phyloP scores from a whole-genome alignment of 805 yeast genomes.

The Kodamaea fukazawae region DNA sequence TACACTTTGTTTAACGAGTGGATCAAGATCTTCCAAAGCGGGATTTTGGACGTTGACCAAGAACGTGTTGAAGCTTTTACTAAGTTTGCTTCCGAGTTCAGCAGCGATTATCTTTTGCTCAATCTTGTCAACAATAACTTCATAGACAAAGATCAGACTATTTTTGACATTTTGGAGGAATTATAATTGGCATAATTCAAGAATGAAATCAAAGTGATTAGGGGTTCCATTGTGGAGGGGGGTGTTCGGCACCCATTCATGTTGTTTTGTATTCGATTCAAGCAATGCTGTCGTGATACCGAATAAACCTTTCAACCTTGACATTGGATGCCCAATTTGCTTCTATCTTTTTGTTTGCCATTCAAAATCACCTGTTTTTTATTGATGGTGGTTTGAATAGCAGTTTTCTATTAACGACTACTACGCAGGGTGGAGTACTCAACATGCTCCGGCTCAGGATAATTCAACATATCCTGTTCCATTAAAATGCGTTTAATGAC shows the following conservation, averaged over 20 bases:
- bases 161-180: slow-evolving; percentile 52
- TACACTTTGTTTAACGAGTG: slow-evolving; percentile 81
- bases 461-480: slow-evolving; percentile 25
- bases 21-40: slow-evolving; percentile 51
- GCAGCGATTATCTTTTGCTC: slow-evolving; percentile 67
- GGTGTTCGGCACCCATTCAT: too few species aligned
- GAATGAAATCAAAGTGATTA: not conserved
- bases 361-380: too few species aligned
- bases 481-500: slow-evolving; percentile 15
- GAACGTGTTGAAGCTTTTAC: slow-evolving; percentile 33
- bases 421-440: slow-evolving; percentile 31
- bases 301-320: too few species aligned
- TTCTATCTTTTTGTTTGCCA: too few species aligned
- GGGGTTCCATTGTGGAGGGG: too few species aligned
- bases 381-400: too few species aligned
- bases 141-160: slow-evolving; percentile 50
- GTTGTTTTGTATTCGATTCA: too few species aligned
- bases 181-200: not conserved
- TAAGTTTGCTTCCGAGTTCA: slow-evolving; percentile 44
- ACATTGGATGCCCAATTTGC: too few species aligned
- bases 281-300: too few species aligned
- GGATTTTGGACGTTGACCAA: slow-evolving; percentile 27
- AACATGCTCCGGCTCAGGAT: slow-evolving; percentile 29
- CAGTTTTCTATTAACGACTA: not conserved
- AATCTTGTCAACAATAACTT: slow-evolving; percentile 90